A percentile compares a stretch with the other conserved stretches of the same genome.
phyloP scores from a whole-genome alignment of 1,284 basidiomycete species.

The Marasmius oreades region DNA sequence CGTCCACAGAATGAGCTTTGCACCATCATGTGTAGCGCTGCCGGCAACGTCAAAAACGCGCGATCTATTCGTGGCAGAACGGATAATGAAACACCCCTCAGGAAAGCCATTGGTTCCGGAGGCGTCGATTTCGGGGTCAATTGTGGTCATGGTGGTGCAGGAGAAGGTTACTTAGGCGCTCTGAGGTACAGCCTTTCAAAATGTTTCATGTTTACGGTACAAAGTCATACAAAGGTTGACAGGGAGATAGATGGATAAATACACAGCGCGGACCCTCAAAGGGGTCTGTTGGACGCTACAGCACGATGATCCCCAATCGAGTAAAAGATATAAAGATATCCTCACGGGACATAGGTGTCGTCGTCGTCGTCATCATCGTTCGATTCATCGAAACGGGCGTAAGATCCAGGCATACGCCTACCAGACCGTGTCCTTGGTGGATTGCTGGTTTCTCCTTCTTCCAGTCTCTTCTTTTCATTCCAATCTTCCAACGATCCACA shows the following conservation, averaged over 20 bases:
- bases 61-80: slow-evolving; percentile 49
- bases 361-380: slow-evolving; percentile 13
- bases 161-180: no score
- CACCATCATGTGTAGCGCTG: slow-evolving; percentile 60
- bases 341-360: slow-evolving; percentile 6
- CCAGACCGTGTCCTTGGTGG: slow-evolving; percentile 9
- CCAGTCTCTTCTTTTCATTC: slow-evolving; percentile 50
- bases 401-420: slow-evolving; percentile 15
- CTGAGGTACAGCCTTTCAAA: no score
- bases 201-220: no score
- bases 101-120: slow-evolving; percentile 55
- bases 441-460: slow-evolving; percentile 23
- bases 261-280: neutral
- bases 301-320: neutral
- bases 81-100: slow-evolving; percentile 71
- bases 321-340: neutral
- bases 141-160: slow-evolving; percentile 6
- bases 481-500: slow-evolving; percentile 69
- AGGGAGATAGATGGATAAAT: no score
- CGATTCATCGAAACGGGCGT: slow-evolving; percentile 1
- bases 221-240: neutral
- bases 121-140: neutral
- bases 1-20: slow-evolving; percentile 61
- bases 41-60: slow-evolving; percentile 60
- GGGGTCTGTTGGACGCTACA: neutral